These are phyloP conservation scores for Cucurbita argyrosperma DNA, from an alignment of 306 rosid species.

Conservation along the genomic window DNA sequence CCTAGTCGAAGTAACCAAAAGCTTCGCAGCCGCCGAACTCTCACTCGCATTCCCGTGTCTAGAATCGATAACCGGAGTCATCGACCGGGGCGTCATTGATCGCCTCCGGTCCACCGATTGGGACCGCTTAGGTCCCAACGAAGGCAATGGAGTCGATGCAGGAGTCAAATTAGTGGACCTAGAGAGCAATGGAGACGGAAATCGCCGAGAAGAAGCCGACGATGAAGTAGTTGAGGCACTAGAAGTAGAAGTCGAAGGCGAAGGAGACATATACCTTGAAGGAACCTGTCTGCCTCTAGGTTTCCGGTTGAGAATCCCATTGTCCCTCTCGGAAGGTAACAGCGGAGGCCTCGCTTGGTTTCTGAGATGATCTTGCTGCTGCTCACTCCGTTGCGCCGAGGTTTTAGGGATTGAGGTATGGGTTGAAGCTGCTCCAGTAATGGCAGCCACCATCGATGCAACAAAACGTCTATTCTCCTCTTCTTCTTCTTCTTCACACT, in stretches of 20 bases:
- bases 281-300: slow-evolving; percentile 75
- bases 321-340: slow-evolving; percentile 45
- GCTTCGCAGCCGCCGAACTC: slow-evolving; percentile 43
- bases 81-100: slow-evolving; percentile 30
- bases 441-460: slow-evolving; percentile 85
- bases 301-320: slow-evolving; percentile 41
- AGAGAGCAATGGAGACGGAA: slow-evolving; percentile 74
- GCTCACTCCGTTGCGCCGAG: slow-evolving; percentile 9
- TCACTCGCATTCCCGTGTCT: slow-evolving; percentile 35
- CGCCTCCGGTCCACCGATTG: slow-evolving; percentile 82
- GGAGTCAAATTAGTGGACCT: slow-evolving; percentile 57
- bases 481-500: slow-evolving; percentile 28
- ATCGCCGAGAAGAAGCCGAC: slow-evolving; percentile 51
- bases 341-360: slow-evolving; percentile 37
- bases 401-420: slow-evolving; percentile 22
- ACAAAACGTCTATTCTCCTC: not conserved
- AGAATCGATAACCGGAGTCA: slow-evolving; percentile 34
- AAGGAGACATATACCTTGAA: slow-evolving; percentile 92
- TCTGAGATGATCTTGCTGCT: slow-evolving; percentile 11
- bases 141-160: slow-evolving; percentile 35
- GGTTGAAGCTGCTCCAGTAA: slow-evolving; percentile 44
- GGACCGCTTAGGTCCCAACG: slow-evolving; percentile 51
- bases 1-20: slow-evolving; percentile 78
- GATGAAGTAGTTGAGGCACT: slow-evolving; percentile 15
- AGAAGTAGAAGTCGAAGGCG: slow-evolving; percentile 64